Evolutionary conservation across 1,284 basidiomycete genomes (phyloP).

Genomic region (Termitomyces sp.): DNA sequence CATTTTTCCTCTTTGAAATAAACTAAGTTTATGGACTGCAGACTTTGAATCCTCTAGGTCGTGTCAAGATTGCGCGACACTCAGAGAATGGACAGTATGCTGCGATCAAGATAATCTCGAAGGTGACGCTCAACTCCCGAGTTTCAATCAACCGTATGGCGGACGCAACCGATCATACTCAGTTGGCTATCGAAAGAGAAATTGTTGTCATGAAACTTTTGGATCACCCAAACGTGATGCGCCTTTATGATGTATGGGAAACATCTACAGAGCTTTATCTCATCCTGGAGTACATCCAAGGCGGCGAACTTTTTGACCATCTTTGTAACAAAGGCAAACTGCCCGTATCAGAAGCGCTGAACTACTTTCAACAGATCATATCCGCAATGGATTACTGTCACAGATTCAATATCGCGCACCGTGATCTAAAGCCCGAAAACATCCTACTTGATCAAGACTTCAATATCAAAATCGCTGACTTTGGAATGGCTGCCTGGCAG

Average conservation of each 20-base stretch:
- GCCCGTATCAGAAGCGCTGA: conserved; percentile 75
- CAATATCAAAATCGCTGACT: conserved; percentile 97
- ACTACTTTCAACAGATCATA: conserved; percentile 97
- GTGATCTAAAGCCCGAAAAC: conserved; percentile 98
- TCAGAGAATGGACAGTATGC: conserved; percentile 85
- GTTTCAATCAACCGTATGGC: conserved; percentile 68
- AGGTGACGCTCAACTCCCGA: conserved; percentile 67
- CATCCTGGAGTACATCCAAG: conserved; percentile 95
- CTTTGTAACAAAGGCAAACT: conserved; percentile 85
- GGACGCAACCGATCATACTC: conserved; percentile 60
- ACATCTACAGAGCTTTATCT: conserved; percentile 87
- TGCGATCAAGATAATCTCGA: conserved; percentile 96
- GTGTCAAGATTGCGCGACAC: conserved; percentile 90
- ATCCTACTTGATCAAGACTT: conserved; percentile 79
- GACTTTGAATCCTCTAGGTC: conserved; percentile 47
- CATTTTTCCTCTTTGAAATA: conserved; percentile 1
- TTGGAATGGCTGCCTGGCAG: conserved; percentile 98
- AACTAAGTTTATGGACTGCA: neutral
- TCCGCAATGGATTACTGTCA: conserved; percentile 95
- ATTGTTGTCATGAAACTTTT: conserved; percentile 99
- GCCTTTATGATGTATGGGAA: conserved; percentile 97
- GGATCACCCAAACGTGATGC: conserved; percentile 93
- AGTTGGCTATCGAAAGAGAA: conserved; percentile 89
- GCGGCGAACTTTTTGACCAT: conserved; percentile 96
- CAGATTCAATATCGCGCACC: conserved; percentile 94